Evolutionary conservation across 2,329 filamentous ascomycete genomes (phyloP).

Genomic region (Trematosphaeria pertusa): DNA sequence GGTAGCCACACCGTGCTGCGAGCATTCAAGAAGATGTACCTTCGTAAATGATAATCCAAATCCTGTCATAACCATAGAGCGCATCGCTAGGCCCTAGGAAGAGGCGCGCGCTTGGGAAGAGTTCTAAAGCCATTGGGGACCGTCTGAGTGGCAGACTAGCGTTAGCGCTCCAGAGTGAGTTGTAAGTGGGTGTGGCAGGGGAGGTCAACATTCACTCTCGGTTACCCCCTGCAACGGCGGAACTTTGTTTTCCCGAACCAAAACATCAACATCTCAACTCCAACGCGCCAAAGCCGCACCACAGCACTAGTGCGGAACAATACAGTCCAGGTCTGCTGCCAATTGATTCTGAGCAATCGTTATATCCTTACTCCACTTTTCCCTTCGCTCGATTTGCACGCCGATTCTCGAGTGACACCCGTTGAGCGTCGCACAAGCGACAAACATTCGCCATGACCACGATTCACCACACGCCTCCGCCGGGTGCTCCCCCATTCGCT

Average conservation of each 20-base stretch:
- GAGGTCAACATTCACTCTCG: constrained; percentile 2
- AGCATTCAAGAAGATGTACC: constrained; percentile 4
- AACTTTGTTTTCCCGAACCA: not conserved
- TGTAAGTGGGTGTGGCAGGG: not conserved
- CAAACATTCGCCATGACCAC: constrained; percentile 36
- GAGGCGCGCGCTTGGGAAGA: constrained; percentile 5
- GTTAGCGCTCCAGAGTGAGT: not conserved
- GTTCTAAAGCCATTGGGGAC: not conserved
- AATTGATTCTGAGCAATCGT: not conserved
- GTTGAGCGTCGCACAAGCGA: constrained; percentile 24
- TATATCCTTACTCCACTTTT: not conserved
- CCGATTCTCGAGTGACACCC: not conserved
- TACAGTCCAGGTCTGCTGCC: not conserved
- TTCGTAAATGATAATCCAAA: constrained; percentile 7
- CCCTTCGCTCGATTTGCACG: not conserved
- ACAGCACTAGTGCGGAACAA: not conserved
- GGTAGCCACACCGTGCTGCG: not conserved
- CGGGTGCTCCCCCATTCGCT: constrained; percentile 39
- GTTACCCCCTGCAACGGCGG: constrained; percentile 23
- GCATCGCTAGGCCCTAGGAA: constrained; percentile 7
- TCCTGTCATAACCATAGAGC: constrained; percentile 12
- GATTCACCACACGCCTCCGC: constrained; percentile 38
- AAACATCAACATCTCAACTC: constrained; percentile 26
- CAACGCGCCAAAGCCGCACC: constrained; percentile 13
- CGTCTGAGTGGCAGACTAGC: not conserved